phyloP scores from a whole-genome alignment of 202 grass and related monocot species.

The Digitaria exilis region DNA sequence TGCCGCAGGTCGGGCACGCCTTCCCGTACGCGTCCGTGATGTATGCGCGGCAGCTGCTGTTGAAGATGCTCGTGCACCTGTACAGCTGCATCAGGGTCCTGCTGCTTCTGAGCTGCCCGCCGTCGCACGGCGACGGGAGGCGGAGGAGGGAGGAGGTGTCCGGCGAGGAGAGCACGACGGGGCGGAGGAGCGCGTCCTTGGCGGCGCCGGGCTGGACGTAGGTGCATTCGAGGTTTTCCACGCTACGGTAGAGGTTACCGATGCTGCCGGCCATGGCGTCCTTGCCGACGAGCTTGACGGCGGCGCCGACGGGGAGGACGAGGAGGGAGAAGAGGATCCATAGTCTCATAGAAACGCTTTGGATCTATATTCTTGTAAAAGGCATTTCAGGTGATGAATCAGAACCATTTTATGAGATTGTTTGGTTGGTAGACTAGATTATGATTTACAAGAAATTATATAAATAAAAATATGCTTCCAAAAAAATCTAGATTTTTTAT shows the following conservation, averaged over 20 bases:
- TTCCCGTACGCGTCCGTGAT: constrained; percentile 4
- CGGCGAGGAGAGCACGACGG: background rate
- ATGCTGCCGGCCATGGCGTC: constrained; percentile 20
- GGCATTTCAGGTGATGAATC: too few relatives aligned
- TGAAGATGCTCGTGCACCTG: background rate
- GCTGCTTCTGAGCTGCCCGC: background rate
- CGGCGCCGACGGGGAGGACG: constrained; percentile 17
- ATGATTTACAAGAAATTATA: too few relatives aligned
- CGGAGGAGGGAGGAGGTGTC: background rate
- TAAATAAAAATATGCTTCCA: too few relatives aligned
- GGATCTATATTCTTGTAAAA: too few relatives aligned
- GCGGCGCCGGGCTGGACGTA: constrained; percentile 6
- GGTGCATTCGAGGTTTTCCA: constrained; percentile 17
- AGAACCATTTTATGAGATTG: too few relatives aligned
- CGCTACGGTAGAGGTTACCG: constrained; percentile 31
- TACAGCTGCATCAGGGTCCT: background rate
- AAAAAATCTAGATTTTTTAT: too few relatives aligned
- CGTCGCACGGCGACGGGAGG: background rate
- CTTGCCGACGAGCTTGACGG: constrained; percentile 25
- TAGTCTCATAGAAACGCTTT: too few relatives aligned
- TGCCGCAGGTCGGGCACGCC: background rate
- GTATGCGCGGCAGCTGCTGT: constrained; percentile 22
- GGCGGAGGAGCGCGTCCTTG: constrained; percentile 10
- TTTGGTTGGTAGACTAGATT: too few relatives aligned
- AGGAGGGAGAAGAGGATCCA: constrained; percentile 46